phyloP scores from a whole-genome alignment of 768 basidiomycete species.

The Punctularia strigosozonata region DNA sequence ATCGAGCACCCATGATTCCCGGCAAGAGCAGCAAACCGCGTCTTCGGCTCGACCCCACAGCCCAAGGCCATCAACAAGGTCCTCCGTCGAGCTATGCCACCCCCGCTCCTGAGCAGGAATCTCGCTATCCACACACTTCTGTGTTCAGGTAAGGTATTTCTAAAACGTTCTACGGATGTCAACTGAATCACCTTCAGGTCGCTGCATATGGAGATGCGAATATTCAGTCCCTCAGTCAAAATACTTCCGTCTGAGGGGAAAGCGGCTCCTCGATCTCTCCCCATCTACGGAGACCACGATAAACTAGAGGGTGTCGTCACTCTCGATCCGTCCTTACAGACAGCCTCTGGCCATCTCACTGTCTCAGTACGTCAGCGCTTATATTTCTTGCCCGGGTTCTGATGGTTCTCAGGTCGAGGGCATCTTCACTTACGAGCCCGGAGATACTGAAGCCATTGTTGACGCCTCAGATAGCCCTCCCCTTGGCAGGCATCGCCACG shows the following conservation, averaged over 20 bases:
- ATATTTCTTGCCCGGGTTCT: conserved; percentile 1
- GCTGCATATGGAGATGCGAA: conserved; percentile 43
- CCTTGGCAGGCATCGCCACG: conserved; percentile 22
- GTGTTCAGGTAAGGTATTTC: conserved; percentile 3
- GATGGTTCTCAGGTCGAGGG: conserved; percentile 4
- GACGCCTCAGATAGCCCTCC: conserved; percentile 8
- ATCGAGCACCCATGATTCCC: no score
- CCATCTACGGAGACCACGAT: conserved; percentile 53
- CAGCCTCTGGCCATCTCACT: conserved; percentile 40
- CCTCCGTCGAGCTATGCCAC: conserved; percentile 2
- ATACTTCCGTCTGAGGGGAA: conserved; percentile 21
- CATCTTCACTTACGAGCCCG: conserved; percentile 2
- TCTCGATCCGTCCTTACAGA: conserved; percentile 37
- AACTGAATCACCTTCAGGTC: conserved; percentile 2
- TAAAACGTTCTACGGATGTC: not conserved
- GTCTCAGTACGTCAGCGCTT: conserved; percentile 33
- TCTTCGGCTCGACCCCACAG: not conserved
- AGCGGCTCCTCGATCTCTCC: conserved; percentile 15
- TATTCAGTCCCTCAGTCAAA: conserved; percentile 53
- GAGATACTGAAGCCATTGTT: no score
- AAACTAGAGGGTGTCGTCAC: conserved; percentile 47
- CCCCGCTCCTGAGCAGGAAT: not conserved
- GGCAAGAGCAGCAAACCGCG: conserved; percentile 1
- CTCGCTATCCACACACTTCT: conserved; percentile 3
- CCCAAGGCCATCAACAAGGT: not conserved